Base-by-base conservation (phyloP, 2,329 filamentous ascomycete genomes). In the Trichoderma afroharzianum region DNA sequence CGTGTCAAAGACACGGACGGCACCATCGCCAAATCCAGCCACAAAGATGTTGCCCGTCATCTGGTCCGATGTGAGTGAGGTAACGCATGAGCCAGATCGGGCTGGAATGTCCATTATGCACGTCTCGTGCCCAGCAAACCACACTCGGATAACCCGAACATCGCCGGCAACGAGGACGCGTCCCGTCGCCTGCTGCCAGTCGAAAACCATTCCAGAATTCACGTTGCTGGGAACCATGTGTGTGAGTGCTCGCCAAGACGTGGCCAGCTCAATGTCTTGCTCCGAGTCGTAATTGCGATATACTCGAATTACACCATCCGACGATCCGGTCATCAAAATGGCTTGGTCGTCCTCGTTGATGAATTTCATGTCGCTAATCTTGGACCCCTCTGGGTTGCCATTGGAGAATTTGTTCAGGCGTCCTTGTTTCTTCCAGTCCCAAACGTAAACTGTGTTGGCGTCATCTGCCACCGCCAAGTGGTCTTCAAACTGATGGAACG, bases 341-440 rank as follows among this genome's bases (percentile, higher is more conserved):
- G 95, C 96, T 78, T 97, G 94, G 79, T 99, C 96, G 77, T 99
- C 96, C 81, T 99, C 96, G 76, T 99, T 99, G 84, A 99, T 97
- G 81, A 98, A 98, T 70, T 94, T 93, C 79, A 98, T 91, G 80
- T 98, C 95, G 68, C 94, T 97, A 77, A 99, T 97, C 76, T 91
- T 94, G 30, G 94, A 97, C 3, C 95, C 94, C 36, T 91, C 86
- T 0, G 96, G 96, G 77, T 99, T 99, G 63, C 93, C 95, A 77
- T 98, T 98, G 32, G 93, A 97, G 82, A 99, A 99, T 70, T 92
- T 91, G 78, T 90, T 93, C 74, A 97, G 84, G 39, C 91, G 89
- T 63, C 86, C 87, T 74, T 92, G 90, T 69, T 88, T 89, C 81
- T 94, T 91, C 92, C 95, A 99, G 80, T 99, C 96, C 93, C 96